phyloP scores from a whole-genome alignment of 768 basidiomycete genomes.

The Neoboletus magnificus region DNA sequence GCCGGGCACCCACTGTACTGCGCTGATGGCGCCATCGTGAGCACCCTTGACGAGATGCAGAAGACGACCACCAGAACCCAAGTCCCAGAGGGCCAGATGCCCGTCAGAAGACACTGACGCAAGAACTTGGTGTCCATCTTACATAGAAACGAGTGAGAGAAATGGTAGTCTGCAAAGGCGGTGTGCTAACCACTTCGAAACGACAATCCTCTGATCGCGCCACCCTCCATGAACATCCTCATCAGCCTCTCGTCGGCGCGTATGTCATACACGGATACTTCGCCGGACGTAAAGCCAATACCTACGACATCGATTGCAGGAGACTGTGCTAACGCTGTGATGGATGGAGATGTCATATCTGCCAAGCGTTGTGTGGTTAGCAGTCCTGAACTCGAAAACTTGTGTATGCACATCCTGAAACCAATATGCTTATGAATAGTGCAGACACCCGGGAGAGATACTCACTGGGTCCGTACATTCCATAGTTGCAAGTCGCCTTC shows the following conservation, averaged over 20 bases:
- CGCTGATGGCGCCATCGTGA: conserved; percentile 81
- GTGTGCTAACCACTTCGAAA: conserved; percentile 75
- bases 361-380: conserved; percentile 36
- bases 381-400: conserved; percentile 59
- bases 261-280: conserved; percentile 86
- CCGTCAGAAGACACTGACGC: conserved; percentile 86
- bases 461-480: conserved; percentile 85
- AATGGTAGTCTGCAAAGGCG: not conserved
- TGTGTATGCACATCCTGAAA: conserved; percentile 76
- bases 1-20: conserved; percentile 88
- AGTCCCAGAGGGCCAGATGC: conserved; percentile 91
- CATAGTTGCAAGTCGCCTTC: conserved; percentile 88
- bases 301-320: conserved; percentile 96
- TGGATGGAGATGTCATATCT: conserved; percentile 38
- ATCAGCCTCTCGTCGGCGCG: conserved; percentile 87
- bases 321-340: conserved; percentile 83
- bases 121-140: conserved; percentile 85
- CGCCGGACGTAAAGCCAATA: conserved; percentile 86
- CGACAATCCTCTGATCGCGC: conserved; percentile 67
- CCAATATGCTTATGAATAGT: not conserved
- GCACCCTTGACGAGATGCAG: conserved; percentile 85
- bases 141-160: conserved; percentile 2
- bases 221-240: conserved; percentile 88
- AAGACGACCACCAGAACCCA: conserved; percentile 76
- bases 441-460: conserved; percentile 2